These are phyloP conservation scores for Globisporangium nodosum DNA, from an alignment of 352 stramenopile species.

Conservation along the genomic window DNA sequence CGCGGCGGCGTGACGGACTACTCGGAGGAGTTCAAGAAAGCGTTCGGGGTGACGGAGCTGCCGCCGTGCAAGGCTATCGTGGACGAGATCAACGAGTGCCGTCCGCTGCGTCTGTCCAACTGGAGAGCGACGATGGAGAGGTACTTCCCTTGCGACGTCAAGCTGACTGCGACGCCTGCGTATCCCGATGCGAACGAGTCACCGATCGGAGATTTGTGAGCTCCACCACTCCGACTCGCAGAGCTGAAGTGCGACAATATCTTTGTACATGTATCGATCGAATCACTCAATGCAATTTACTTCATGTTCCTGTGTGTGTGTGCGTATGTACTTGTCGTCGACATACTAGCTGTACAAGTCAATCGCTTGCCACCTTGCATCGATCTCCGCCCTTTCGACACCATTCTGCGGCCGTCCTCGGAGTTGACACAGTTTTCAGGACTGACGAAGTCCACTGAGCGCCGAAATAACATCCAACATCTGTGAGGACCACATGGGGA, in stretches of 20 bases:
- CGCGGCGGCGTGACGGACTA: conserved; percentile 40
- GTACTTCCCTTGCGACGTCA: conserved; percentile 10
- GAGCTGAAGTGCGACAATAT: not conserved
- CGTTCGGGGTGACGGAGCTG: conserved; percentile 26
- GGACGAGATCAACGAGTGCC: conserved; percentile 21
- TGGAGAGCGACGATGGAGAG: not conserved
- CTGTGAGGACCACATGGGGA: not conserved
- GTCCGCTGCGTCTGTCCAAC: not conserved
- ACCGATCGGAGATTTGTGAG: not conserved
- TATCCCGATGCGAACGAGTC: not conserved
- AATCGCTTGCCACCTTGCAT: too few species aligned
- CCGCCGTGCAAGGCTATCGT: conserved; percentile 40
- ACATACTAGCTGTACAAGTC: too few species aligned
- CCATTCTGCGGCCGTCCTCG: too few species aligned
- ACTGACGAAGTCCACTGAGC: too few species aligned
- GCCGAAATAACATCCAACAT: not conserved
- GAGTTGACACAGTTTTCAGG: too few species aligned
- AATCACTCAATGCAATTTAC: not conserved
- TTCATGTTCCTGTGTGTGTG: too few species aligned
- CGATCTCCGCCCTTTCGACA: too few species aligned
- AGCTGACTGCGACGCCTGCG: not conserved
- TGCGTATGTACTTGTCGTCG: too few species aligned
- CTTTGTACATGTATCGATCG: not conserved
- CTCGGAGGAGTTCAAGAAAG: conserved; percentile 33
- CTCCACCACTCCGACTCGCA: not conserved